Conservation (phyloP, 2,329 filamentous ascomycete genomes). For the Ophiostoma novo-ulmi region DNA sequence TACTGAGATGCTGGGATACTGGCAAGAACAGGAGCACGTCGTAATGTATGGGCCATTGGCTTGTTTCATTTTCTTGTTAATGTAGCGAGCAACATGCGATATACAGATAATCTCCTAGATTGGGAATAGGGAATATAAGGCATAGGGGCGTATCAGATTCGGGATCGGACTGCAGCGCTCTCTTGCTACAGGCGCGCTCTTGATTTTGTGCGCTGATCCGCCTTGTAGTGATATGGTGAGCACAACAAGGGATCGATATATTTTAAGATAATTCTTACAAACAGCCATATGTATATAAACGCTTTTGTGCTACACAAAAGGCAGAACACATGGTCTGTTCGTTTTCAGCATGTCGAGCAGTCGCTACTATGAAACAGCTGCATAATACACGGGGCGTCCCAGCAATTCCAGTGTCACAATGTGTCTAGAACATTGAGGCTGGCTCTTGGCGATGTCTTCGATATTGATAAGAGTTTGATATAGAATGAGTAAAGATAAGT, state of each 20-base stretch:
- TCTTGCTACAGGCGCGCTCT: not conserved
- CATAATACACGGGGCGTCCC: conserved; percentile 3
- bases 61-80: not conserved
- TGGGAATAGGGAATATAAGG: not conserved
- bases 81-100: not conserved
- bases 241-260: too few relatives aligned
- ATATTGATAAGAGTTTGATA: not conserved
- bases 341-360: not conserved
- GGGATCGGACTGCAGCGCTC: not conserved
- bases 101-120: not conserved
- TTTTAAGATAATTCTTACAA: not conserved
- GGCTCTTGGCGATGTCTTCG: conserved; percentile 1
- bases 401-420: not conserved
- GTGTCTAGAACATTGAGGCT: not conserved
- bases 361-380: not conserved
- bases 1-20: not conserved
- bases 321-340: conserved; percentile 10
- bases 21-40: not conserved
- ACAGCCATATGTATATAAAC: not conserved
- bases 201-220: too few relatives aligned
- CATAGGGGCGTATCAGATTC: conserved; percentile 1
- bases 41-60: not conserved
- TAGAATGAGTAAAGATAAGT: not conserved
- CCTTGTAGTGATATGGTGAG: too few relatives aligned
- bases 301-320: not conserved